These are phyloP conservation scores for Psilocybe cubensis DNA, from an alignment of 768 basidiomycete species.

Conservation along the genomic window DNA sequence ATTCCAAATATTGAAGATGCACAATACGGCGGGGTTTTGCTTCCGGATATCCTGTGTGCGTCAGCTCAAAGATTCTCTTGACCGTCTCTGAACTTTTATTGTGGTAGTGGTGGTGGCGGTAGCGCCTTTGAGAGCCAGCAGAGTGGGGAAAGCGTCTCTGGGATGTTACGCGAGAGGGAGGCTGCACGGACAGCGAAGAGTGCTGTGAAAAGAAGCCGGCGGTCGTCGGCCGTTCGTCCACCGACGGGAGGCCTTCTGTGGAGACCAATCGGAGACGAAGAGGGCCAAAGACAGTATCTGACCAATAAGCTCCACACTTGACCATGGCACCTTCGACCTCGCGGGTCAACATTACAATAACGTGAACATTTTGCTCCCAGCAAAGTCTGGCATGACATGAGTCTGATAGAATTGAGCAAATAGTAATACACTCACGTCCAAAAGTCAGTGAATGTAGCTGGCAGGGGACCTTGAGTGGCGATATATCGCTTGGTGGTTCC, in stretches of 20 bases:
- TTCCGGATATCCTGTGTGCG: slow-evolving; percentile 61
- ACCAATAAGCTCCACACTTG: slow-evolving; percentile 95
- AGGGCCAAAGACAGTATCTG: slow-evolving; percentile 67
- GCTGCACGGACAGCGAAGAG: slow-evolving; percentile 10
- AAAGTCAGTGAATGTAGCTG: slow-evolving; percentile 88
- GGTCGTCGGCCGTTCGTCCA: slow-evolving; percentile 24
- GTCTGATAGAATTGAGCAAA: background rate
- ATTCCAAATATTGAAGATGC: slow-evolving; percentile 92
- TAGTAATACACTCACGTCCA: slow-evolving; percentile 72
- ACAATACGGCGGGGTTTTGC: slow-evolving; percentile 68
- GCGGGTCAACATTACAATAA: slow-evolving; percentile 96
- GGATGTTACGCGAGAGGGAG: slow-evolving; percentile 3
- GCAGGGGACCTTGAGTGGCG: slow-evolving; percentile 94
- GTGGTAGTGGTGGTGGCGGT: slow-evolving; percentile 27
- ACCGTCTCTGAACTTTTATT: slow-evolving; percentile 37
- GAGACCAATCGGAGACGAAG: slow-evolving; percentile 58
- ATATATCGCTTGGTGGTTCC: slow-evolving; percentile 86
- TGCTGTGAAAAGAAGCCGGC: slow-evolving; percentile 40
- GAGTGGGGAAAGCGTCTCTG: slow-evolving; percentile 16
- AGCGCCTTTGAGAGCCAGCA: slow-evolving; percentile 16
- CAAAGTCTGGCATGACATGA: slow-evolving; percentile 57
- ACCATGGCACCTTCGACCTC: slow-evolving; percentile 86
- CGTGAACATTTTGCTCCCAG: slow-evolving; percentile 94
- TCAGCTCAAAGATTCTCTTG: slow-evolving; percentile 70
- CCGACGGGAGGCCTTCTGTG: slow-evolving; percentile 33